Evolutionary conservation across 495 filamentous ascomycete genomes (phyloP), one percentile per base, ranked within the genome.

Genomic region (Penicillium pancosmium): DNA sequence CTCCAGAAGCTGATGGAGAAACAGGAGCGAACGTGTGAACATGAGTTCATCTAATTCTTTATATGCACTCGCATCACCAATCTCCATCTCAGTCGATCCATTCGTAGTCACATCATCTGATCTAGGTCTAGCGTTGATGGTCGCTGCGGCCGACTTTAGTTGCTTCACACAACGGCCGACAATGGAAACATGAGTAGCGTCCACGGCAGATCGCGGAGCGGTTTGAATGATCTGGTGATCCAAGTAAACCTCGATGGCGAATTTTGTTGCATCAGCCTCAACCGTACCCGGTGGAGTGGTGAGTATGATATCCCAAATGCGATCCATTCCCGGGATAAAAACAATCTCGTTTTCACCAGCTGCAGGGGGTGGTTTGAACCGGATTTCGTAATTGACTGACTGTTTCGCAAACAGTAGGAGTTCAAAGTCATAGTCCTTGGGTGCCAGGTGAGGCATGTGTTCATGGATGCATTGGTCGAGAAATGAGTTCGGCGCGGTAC

Each of bases 301-400:
- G 49, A 97, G 68, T 16, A 93, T 86, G 65, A 96, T 86, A 15
- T 83, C 84, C 93, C 93, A 98, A 49, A 97, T 77, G 43, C 91
- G 81, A 52, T 94, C 90, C 50, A 90, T 80, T 9, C 87, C 89
- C 16, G 82, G 76, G 51, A 88, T 80, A 13, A 78, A 65, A 19
- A 86, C 73, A 7, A 81, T 67, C 31, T 78, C 74, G 57, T 81
- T 69, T 35, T 80, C 82, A 11, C 62, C 68, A 4, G 71, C 72
- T 23, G 68, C 54, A 4, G 68, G 56, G 9, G 73, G 70, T 4
- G 75, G 73, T 19, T 77, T 69, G 62, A 78, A 71, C n/a, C 77
- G 73, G 27, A 76, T 63, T 43, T 80, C 71, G 36, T 84, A 84
- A 23, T 62, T 64, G n/a, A 80, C 70, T 0, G 78, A 71, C n/a